Evolutionary conservation across 2,329 filamentous ascomycete species (phyloP).

Genomic region (Graphilbum ipis-grandicollis): DNA sequence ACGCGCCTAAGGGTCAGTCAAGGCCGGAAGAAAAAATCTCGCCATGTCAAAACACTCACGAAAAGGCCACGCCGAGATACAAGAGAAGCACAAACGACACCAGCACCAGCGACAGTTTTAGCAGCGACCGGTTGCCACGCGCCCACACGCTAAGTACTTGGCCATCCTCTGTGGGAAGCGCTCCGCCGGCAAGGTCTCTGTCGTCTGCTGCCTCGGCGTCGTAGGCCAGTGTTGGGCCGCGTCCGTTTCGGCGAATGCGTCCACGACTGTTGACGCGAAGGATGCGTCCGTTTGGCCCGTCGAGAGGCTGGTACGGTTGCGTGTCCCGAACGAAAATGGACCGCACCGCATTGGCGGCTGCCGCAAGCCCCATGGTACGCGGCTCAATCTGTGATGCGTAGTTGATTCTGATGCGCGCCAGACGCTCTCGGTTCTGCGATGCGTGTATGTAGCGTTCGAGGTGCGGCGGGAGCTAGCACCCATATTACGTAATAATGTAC

Average conservation of each 20-base stretch:
- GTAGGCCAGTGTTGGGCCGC: background rate
- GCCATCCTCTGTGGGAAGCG: background rate
- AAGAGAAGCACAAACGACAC: conserved; percentile 9
- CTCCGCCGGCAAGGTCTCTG: no score
- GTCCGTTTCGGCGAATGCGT: background rate
- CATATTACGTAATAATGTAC: no score
- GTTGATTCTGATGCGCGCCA: no score
- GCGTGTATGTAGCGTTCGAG: no score
- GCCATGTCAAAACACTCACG: conserved; percentile 8
- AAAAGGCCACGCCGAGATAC: conserved; percentile 11
- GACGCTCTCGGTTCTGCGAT: no score
- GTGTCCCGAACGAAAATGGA: background rate
- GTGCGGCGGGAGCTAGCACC: no score
- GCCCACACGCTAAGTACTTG: background rate
- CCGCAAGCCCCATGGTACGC: conserved; percentile 6
- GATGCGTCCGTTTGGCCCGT: background rate
- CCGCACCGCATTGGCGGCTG: conserved; percentile 5
- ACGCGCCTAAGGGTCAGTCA: background rate
- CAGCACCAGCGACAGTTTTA: conserved; percentile 10
- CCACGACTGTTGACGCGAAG: background rate
- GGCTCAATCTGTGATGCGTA: no score
- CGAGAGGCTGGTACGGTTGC: conserved; percentile 1
- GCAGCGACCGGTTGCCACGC: conserved; percentile 5
- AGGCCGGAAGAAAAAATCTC: background rate
- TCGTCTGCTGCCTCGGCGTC: no score